Percentiles rank a stretch among this genome's conserved stretches.
Conservation (phyloP, 2,329 filamentous ascomycete genomes). For the Exophiala mesophila region DNA sequence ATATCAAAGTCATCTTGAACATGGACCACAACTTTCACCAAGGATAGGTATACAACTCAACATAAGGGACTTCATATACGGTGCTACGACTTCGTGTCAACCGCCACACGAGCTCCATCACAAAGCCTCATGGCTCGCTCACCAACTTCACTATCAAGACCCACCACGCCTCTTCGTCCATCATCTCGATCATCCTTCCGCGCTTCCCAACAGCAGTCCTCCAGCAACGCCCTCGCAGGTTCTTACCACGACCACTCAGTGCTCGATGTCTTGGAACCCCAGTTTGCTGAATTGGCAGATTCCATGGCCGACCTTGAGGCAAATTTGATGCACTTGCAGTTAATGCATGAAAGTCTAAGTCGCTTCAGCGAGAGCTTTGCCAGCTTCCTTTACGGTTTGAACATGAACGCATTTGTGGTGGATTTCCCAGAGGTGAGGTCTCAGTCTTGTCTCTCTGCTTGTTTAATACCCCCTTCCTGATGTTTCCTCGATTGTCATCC, state of each 20-base stretch:
- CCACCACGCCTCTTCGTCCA: slow-evolving; percentile 86
- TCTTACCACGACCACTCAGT: slow-evolving; percentile 35
- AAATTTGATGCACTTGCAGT: slow-evolving; percentile 94
- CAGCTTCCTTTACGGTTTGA: slow-evolving; percentile 89
- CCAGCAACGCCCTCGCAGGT: slow-evolving; percentile 49
- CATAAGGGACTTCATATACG: too few relatives aligned
- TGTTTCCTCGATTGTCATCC: background rate
- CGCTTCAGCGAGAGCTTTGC: slow-evolving; percentile 96
- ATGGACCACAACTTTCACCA: too few relatives aligned
- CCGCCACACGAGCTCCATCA: background rate
- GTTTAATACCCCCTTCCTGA: slow-evolving; percentile 3
- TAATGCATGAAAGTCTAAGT: slow-evolving; percentile 91
- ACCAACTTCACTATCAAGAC: slow-evolving; percentile 54
- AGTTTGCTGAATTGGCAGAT: slow-evolving; percentile 89
- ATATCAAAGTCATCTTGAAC: too few relatives aligned
- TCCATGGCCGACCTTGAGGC: slow-evolving; percentile 93
- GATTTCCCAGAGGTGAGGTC: slow-evolving; percentile 80
- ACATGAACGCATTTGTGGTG: slow-evolving; percentile 99
- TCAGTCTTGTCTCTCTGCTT: slow-evolving; percentile 1
- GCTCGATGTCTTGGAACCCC: slow-evolving; percentile 77
- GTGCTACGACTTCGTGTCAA: too few relatives aligned
- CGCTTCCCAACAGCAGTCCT: slow-evolving; percentile 53
- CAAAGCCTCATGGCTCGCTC: background rate
- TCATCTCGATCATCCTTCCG: slow-evolving; percentile 85
- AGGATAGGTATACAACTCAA: too few relatives aligned